Percentiles rank a stretch among this genome's conserved stretches.
phyloP scores from a whole-genome alignment of 2,329 filamentous ascomycete genomes.

The Harringtonia lauricola region DNA sequence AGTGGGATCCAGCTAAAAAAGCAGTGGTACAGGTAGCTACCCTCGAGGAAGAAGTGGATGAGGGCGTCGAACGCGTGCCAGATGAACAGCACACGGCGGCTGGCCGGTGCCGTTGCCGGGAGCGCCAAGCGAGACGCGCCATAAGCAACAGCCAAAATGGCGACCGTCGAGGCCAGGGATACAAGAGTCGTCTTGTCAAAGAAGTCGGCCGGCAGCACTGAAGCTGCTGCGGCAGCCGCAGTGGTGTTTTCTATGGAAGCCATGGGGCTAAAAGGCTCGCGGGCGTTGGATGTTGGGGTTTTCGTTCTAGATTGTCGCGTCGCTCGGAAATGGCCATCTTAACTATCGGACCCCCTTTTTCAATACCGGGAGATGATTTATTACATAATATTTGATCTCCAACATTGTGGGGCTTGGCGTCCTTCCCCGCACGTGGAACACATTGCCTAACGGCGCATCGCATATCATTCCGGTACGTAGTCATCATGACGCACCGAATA shows the following conservation, averaged over 20 bases:
- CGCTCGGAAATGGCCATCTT: too few relatives aligned
- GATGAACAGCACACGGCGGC: conserved; percentile 74
- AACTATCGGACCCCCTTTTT: too few relatives aligned
- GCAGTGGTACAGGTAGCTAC: conserved; percentile 85
- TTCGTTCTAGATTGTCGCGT: background rate
- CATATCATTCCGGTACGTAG: too few relatives aligned
- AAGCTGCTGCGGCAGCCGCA: conserved; percentile 4
- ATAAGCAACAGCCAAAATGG: conserved; percentile 40
- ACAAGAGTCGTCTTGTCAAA: conserved; percentile 50
- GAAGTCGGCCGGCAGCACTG: conserved; percentile 37
- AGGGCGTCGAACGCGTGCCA: conserved; percentile 93
- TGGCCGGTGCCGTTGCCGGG: conserved; percentile 40
- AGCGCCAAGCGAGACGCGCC: conserved; percentile 33
- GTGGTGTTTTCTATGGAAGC: background rate
- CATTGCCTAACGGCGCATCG: too few relatives aligned
- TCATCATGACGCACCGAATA: too few relatives aligned
- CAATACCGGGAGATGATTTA: too few relatives aligned
- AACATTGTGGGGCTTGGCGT: too few relatives aligned
- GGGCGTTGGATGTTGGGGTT: background rate
- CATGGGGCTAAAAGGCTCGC: background rate
- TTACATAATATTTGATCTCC: too few relatives aligned
- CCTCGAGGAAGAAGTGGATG: conserved; percentile 85
- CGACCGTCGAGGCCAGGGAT: conserved; percentile 44
- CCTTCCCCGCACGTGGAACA: too few relatives aligned
- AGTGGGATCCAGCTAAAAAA: conserved; percentile 55